Base-by-base conservation (phyloP, 257 asterid genomes). In the Solanum chiquidenum region DNA sequence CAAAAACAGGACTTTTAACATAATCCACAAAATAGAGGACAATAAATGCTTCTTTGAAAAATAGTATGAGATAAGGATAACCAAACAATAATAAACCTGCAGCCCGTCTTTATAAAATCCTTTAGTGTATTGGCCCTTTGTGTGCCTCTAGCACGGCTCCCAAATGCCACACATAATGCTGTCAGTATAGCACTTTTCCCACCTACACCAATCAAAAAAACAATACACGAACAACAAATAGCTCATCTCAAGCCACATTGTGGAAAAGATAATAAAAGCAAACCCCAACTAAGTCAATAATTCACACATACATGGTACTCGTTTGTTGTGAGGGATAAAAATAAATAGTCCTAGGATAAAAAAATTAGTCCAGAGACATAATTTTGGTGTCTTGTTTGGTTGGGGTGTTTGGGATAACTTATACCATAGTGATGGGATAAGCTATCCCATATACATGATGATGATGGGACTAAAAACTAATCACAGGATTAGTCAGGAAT, bases 101-200 rank as follows among this genome's bases (percentile, higher is more conserved):
- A 94, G 74, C 99, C 98, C 0, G 94, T 92, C 92, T 97, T 97
- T 77, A 97, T 95, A 80, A 97, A 97, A 90, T 95, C 98, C 94
- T 95, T 95, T 89, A 93, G 85, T 11, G 98, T 75, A 87, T 91
- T 94, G 37, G 98, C 99, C 90, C 99, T 89, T 87, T 97, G 98
- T 6, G 99, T 97, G 86, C 95, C 95, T 75, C 95, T 98, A 71
- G 99, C 99, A 27, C 98, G 97, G 91, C 98, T 91, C 69, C 99
- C 99, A 72, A 97, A 97, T 18, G 98, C 99, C 87, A 97, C 94
- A 31, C 98, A 93, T 80, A 95, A 90, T 18, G 99, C 99, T 77
- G 99, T 95, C 74, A 95, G 90, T 85, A 97, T 95, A 13, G 99
- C 99, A 87, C 99, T 95, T 89, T 97, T 97, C 88, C 99, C 99